Evolutionary conservation across 345 rosid species (phyloP).

Genomic region (Hypericum perforatum): DNA sequence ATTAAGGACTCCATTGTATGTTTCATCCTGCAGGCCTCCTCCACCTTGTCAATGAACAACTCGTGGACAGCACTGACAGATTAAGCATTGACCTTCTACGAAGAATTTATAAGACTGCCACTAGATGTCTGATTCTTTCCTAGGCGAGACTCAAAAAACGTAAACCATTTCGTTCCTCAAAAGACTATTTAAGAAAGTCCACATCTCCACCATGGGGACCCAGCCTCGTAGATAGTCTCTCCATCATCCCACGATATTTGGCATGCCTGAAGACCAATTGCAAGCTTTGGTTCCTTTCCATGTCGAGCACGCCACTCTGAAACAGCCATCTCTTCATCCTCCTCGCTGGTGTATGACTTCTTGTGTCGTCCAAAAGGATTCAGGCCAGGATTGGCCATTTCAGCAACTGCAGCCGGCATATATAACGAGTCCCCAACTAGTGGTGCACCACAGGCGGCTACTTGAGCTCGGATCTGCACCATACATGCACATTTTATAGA

Average conservation of each 20-base stretch:
- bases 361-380: constrained; percentile 62
- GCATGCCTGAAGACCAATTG: constrained; percentile 86
- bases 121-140: too few relatives aligned
- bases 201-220: constrained; percentile 82
- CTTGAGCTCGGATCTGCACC: constrained; percentile 75
- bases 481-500: neutral
- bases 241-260: constrained; percentile 84
- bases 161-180: neutral
- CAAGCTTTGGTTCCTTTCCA: constrained; percentile 70
- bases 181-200: constrained; percentile 5
- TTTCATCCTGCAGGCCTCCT: too few relatives aligned
- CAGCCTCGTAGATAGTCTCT: constrained; percentile 53
- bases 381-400: constrained; percentile 41
- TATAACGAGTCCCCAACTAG: constrained; percentile 87
- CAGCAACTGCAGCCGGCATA: constrained; percentile 80
- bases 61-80: too few relatives aligned
- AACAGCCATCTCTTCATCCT: constrained; percentile 44
- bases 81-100: too few relatives aligned
- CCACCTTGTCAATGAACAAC: too few relatives aligned
- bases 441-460: constrained; percentile 83
- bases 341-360: constrained; percentile 23
- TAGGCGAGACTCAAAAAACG: too few relatives aligned
- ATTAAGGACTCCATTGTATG: too few relatives aligned
- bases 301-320: constrained; percentile 54
- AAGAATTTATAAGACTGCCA: too few relatives aligned